Percentiles rank a stretch among this genome's conserved stretches.
Conservation (phyloP, 257 asterid species). For the Petunia secreta region DNA sequence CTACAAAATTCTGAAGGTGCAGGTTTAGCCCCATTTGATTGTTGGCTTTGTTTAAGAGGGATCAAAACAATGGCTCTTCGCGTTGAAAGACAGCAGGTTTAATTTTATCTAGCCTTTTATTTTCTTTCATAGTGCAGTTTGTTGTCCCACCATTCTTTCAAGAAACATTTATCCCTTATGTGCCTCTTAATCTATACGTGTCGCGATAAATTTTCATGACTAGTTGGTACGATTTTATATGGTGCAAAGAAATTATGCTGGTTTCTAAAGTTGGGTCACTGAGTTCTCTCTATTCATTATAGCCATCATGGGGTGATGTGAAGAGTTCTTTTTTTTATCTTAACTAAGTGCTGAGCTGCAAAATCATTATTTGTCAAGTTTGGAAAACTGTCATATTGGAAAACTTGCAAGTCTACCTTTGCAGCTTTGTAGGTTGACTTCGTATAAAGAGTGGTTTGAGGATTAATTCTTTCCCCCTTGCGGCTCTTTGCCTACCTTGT, state of each 20-base stretch:
- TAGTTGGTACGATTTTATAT: no score
- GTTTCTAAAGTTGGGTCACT: neutral
- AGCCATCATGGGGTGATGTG: neutral
- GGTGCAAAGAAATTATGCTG: neutral
- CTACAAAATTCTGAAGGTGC: conserved; percentile 96
- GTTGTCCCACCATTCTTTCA: neutral
- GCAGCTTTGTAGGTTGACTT: no score
- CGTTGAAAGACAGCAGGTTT: conserved; percentile 91
- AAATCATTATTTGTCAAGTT: no score
- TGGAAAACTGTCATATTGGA: no score
- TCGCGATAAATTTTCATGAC: no score
- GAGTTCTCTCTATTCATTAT: neutral
- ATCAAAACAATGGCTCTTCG: conserved; percentile 87
- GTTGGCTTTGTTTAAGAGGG: conserved; percentile 98
- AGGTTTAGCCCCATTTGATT: conserved; percentile 93
- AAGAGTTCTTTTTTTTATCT: neutral
- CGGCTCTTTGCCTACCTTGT: no score
- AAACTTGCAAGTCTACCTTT: no score
- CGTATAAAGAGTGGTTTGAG: no score
- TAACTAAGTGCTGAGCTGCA: neutral
- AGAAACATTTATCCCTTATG: neutral
- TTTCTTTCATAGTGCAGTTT: neutral
- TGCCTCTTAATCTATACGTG: no score
- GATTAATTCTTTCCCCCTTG: no score
- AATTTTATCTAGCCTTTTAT: neutral